Conservation (phyloP, 148 eudicot genomes). For the Chenopodium quinoa region DNA sequence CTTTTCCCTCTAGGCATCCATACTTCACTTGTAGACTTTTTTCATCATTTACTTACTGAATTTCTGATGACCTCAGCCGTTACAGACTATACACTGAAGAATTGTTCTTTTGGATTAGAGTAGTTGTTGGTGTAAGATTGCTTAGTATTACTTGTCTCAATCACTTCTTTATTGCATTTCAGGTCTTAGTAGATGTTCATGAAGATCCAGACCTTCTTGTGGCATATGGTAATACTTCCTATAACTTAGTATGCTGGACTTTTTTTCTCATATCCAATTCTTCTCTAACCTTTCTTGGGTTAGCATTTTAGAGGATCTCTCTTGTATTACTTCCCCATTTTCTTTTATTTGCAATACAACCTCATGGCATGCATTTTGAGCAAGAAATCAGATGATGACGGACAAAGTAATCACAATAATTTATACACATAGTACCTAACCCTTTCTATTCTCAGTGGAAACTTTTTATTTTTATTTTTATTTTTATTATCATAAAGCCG, state of each 20-base stretch:
- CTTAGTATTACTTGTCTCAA: slow-evolving; percentile 14
- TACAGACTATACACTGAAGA: background rate
- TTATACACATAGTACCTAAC: too few species aligned
- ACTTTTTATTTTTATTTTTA: too few species aligned
- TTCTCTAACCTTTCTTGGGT: background rate
- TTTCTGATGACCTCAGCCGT: background rate
- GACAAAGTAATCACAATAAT: too few species aligned
- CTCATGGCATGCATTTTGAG: too few species aligned
- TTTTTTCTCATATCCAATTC: background rate
- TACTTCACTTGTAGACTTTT: background rate
- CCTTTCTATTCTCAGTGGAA: too few species aligned
- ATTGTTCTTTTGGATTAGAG: background rate
- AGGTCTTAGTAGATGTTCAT: slow-evolving; percentile 86
- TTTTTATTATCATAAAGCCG: too few species aligned
- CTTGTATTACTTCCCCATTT: background rate
- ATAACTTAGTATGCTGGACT: slow-evolving; percentile 1
- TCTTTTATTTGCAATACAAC: too few species aligned
- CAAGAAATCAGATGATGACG: too few species aligned
- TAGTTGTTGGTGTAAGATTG: background rate
- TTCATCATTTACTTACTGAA: background rate
- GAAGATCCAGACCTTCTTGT: slow-evolving; percentile 76
- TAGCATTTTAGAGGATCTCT: background rate
- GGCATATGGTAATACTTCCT: slow-evolving; percentile 60
- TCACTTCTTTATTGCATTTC: slow-evolving; percentile 23
- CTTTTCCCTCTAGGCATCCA: background rate